Percentiles rank a stretch among this genome's conserved stretches.
Evolutionary conservation across 1,284 basidiomycete species (phyloP).

Genomic region (Cerrena zonata): DNA sequence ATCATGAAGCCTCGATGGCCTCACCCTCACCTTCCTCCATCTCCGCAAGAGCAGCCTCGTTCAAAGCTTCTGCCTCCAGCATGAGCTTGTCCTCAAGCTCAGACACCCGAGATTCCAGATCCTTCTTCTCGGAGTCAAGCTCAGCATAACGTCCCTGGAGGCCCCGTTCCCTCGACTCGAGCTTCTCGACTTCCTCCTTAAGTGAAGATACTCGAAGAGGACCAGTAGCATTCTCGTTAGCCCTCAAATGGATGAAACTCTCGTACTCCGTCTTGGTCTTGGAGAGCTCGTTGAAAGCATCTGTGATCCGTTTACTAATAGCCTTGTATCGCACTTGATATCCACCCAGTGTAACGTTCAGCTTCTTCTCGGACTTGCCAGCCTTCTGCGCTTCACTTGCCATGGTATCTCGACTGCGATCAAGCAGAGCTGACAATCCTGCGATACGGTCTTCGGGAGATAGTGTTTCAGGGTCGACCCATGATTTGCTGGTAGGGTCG

Average conservation of each 20-base stretch:
- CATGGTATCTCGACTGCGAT: conserved; percentile 69
- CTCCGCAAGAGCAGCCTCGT: conserved; percentile 65
- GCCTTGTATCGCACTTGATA: conserved; percentile 78
- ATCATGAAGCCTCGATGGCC: not conserved
- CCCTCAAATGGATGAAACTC: conserved; percentile 69
- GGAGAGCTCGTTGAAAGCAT: conserved; percentile 68
- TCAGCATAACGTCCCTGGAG: conserved; percentile 83
- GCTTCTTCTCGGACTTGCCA: conserved; percentile 87
- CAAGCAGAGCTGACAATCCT: conserved; percentile 62
- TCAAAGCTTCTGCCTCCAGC: conserved; percentile 76
- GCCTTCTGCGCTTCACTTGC: conserved; percentile 77
- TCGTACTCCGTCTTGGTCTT: conserved; percentile 66
- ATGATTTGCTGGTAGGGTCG: conserved; percentile 51
- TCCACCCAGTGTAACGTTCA: conserved; percentile 82
- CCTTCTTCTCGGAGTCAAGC: conserved; percentile 67
- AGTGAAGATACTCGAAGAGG: conserved; percentile 70
- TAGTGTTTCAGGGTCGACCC: conserved; percentile 64
- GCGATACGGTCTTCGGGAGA: conserved; percentile 53
- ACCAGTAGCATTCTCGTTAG: conserved; percentile 69
- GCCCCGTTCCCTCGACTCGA: conserved; percentile 70
- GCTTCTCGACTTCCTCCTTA: conserved; percentile 76
- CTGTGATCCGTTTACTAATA: conserved; percentile 60
- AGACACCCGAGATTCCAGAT: conserved; percentile 55
- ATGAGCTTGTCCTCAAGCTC: conserved; percentile 70
- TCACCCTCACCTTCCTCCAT: conserved; percentile 38